Base-by-base conservation (phyloP, 202 grass and related monocot genomes). In the Hordeum pubiflorum region DNA sequence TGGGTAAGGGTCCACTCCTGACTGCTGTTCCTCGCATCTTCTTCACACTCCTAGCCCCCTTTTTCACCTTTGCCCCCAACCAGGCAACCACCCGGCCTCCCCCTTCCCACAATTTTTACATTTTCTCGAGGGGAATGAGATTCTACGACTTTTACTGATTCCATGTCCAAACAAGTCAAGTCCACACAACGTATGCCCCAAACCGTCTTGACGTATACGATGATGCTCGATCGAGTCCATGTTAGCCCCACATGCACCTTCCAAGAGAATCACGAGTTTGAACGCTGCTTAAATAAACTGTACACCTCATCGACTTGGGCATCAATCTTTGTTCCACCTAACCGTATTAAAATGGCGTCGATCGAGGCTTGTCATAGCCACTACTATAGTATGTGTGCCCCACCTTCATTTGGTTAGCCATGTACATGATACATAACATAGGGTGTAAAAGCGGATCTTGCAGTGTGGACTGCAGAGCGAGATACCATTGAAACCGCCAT, bases 131-230 rank as follows among this genome's bases (percentile, higher is more conserved):
- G 39, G 66, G 66, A 69, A 50, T 73, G 41, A 9, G 41, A 54
- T 86, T 79, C 75, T 59, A 52, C 68, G 29, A 4, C 43, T 79
- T 87, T 77, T 89, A 89, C 87, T 48, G 12, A 44, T 76, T 89
- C 86, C 54, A 46, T 79, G 62, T 69, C 81, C 70, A 58, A 33
- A 50, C 4, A 18, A 18, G 78, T 85, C 72, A 73, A 85, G 72
- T 89, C 78, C 64, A 85, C 82, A 65, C 15, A 81, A 78, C 72
- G 78, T 78, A 82, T 67, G 78, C 64, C 62, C 27, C 46, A 31
- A 83, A 48, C 32, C 58, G 21, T 52, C 72, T 59, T 85, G 82
- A 85, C 87, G 78, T 81, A 65, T 32, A 77, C 71, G 78, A 58
- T 81, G 87, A 58, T 81, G 72, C 69, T 44, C 3, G 27, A 8